Evolutionary conservation across 2,329 filamentous ascomycete genomes (phyloP), one percentile per base, ranked within the genome.

Genomic region (Epichloe baconii): DNA sequence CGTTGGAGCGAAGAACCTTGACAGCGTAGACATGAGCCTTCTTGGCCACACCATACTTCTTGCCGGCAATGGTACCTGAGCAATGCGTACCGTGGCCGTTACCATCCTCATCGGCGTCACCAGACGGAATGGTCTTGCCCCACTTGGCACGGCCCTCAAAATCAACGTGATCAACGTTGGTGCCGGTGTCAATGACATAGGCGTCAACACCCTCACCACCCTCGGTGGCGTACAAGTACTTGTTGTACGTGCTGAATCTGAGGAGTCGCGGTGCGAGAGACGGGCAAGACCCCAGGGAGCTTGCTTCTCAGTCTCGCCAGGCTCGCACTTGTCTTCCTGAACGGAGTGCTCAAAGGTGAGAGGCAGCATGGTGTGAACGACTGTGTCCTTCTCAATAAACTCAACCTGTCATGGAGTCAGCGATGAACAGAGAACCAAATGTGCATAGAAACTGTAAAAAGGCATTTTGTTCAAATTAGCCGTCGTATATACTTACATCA

Each of bases 1-100:
- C 93, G 71, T 95, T 98, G 62, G 91, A 96, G 68, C 86, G 83
- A 61, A 98, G 86, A 41, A 98, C 93, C 84, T 98, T 98, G 77
- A 98, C 90, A 58, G 93, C 93, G 65, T 94, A 90, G 69, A 98
- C 77, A 62, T 88, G 83, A 66, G 94, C 93, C 82, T 97, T 96
- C 85, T 98, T 98, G 68, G 93, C 91, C 57, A 98, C 93, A 80
- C 93, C 93, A 67, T 95, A 98, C 78, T 95, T 96, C 82, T 93
- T 94, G 68, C 94, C 93, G 58, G 87, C 93, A 63, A 98, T 85
- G 56, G 94, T 98, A 62, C 93, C 93, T 57, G 93, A 97, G 83
- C 93, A 98, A 79, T 98, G 93, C 64, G 93, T 98, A 63, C 93
- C 93, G 77, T 98, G 93, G 56, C 93, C 93, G 64, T 98, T 98